Evolutionary conservation across 305 asterid genomes (phyloP), one percentile per base, ranked within the genome.

Genomic region (Rubia tinctorum): DNA sequence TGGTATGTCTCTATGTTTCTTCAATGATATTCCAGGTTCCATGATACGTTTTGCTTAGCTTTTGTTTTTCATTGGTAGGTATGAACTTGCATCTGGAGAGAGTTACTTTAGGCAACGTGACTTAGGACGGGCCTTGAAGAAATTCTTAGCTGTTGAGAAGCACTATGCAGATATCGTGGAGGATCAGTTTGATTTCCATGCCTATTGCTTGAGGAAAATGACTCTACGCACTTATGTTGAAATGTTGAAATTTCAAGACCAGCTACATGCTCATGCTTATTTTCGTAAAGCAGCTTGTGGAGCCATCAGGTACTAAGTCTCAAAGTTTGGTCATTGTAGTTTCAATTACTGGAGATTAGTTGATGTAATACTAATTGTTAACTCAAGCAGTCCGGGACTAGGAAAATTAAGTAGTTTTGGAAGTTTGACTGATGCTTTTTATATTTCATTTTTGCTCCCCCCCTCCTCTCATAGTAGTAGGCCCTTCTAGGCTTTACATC

Each of bases 201-300:
- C 99, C 18, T 95, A 95, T 82, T 95, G 99, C 88, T 82, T 93
- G 81, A 86, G 99, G 79, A 95, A 95, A 83, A 95, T 95, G 99
- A 93, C 98, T 60, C 97, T 95, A 68, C 88, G 99, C 70, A 84
- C 92, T 23, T 95, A 95, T 71, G 93, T 95, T 0, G 92, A 89
- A 82, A 95, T 93, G 99, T 81, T 95, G 80, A 93, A 87, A 78
- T 91, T 91, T 84, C 97, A 93, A 84, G 99, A 93, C 69, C 90
- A 91, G 74, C 96, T 95, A 69, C 99, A 95, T 83, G 84, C 99
- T 25, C 88, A 91, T 83, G 65, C 97, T 76, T 95, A 95, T 85
- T 95, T 95, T 82, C 93, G 84, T 73, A 93, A 91, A 91, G 98
- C 98, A 73, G 98, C 99, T 79, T 82, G 79, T 71, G 98, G 97